Evolutionary conservation across 2,329 filamentous ascomycete species (phyloP).

Genomic region (Dactylellina haptotyla): DNA sequence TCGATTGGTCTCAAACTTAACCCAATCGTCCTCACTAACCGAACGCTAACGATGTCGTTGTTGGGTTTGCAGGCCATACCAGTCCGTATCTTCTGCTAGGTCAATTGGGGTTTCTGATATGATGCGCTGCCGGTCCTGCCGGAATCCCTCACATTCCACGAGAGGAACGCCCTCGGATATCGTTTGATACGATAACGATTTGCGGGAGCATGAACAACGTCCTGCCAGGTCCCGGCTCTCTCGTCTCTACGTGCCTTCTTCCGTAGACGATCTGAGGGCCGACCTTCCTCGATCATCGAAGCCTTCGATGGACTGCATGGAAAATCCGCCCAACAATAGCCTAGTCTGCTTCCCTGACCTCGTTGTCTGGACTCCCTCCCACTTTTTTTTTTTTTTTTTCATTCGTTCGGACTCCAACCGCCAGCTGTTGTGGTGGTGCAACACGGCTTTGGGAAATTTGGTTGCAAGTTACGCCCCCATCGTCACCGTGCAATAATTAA

Average conservation of each 20-base stretch:
- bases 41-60: constrained; percentile 27
- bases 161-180: background rate
- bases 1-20: constrained; percentile 22
- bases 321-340: constrained; percentile 38
- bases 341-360: background rate
- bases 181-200: constrained; percentile 5
- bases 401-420: no score
- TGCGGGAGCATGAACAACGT: background rate
- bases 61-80: background rate
- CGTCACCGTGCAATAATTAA: constrained; percentile 1
- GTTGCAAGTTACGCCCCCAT: no score
- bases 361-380: constrained; percentile 2
- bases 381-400: no score
- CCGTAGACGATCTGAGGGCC: background rate
- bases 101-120: no score
- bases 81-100: background rate
- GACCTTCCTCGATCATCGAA: background rate
- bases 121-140: no score
- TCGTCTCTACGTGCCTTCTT: background rate
- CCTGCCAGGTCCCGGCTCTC: background rate
- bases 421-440: constrained; percentile 28
- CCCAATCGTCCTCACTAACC: constrained; percentile 31
- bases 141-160: constrained; percentile 21
- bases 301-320: constrained; percentile 10
- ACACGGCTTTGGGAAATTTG: constrained; percentile 13